Conservation (phyloP, 2,329 filamentous ascomycete genomes). For the Diplodia seriata region DNA sequence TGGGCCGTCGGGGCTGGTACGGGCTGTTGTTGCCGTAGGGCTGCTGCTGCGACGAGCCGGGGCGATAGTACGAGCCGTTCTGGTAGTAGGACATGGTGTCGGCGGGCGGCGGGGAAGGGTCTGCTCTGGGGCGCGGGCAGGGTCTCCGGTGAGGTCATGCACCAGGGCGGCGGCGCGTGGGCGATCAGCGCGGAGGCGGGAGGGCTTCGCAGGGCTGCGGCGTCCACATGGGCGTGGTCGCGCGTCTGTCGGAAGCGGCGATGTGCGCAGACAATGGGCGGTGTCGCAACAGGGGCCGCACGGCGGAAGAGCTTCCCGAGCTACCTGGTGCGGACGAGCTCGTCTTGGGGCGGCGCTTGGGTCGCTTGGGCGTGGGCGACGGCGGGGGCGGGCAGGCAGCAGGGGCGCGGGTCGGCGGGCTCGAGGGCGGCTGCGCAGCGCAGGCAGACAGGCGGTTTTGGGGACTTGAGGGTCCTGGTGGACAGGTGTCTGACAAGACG, state of each 20-base stretch:
- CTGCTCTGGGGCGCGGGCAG: constrained; percentile 6
- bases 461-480: not conserved
- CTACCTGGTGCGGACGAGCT: constrained; percentile 21
- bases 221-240: constrained; percentile 20
- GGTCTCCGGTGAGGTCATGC: constrained; percentile 28
- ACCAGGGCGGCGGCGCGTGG: constrained; percentile 12
- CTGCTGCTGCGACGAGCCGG: constrained; percentile 51
- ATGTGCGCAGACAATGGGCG: not conserved
- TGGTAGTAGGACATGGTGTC: constrained; percentile 63
- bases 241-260: constrained; percentile 2
- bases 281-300: constrained; percentile 30
- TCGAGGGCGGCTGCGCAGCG: not conserved
- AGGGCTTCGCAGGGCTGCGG: constrained; percentile 2
- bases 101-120: constrained; percentile 1
- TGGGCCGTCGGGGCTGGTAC: constrained; percentile 64
- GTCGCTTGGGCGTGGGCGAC: constrained; percentile 3
- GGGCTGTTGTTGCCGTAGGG: constrained; percentile 46
- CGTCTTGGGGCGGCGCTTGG: constrained; percentile 1
- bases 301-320: constrained; percentile 26
- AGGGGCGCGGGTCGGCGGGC: not conserved
- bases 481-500: constrained; percentile 29
- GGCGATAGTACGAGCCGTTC: constrained; percentile 59
- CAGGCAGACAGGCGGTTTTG: not conserved
- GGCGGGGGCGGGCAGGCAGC: constrained; percentile 14
- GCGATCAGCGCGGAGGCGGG: constrained; percentile 20